Conservation (phyloP, 306 rosid genomes). For the Medicago ruthenica region DNA sequence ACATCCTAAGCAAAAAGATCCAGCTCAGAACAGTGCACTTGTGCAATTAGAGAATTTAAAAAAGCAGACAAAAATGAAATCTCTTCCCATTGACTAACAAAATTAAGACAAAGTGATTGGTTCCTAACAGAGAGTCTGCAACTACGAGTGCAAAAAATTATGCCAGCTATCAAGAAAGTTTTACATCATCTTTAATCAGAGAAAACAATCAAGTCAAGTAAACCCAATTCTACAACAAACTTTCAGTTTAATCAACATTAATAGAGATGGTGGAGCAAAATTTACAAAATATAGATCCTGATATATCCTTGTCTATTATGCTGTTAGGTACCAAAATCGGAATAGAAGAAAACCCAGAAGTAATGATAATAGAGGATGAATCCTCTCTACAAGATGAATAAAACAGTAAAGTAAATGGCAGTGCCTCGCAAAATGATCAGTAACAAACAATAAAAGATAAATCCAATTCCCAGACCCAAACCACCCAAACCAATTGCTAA, state of each 20-base stretch:
- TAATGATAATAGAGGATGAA: not conserved
- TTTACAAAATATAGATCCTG: constrained; percentile 33
- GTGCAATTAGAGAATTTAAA: constrained; percentile 38
- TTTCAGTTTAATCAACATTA: constrained; percentile 35
- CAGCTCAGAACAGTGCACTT: constrained; percentile 43
- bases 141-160: not conserved
- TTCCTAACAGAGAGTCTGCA: not conserved
- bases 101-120: not conserved
- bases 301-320: not conserved
- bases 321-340: not conserved
- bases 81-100: constrained; percentile 16
- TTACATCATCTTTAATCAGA: constrained; percentile 14
- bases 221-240: constrained; percentile 4
- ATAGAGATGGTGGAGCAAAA: not conserved
- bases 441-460: not conserved
- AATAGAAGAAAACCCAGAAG: constrained; percentile 14
- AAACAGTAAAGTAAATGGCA: not conserved
- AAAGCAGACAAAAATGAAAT: not conserved
- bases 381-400: constrained; percentile 5
- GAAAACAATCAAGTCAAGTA: constrained; percentile 14
- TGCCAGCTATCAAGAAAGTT: constrained; percentile 36
- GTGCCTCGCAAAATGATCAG: not conserved
- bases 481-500: not conserved
- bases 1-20: constrained; percentile 73
- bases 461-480: not conserved